phyloP scores from a whole-genome alignment of 306 rosid genomes.

The Pueraria montana region DNA sequence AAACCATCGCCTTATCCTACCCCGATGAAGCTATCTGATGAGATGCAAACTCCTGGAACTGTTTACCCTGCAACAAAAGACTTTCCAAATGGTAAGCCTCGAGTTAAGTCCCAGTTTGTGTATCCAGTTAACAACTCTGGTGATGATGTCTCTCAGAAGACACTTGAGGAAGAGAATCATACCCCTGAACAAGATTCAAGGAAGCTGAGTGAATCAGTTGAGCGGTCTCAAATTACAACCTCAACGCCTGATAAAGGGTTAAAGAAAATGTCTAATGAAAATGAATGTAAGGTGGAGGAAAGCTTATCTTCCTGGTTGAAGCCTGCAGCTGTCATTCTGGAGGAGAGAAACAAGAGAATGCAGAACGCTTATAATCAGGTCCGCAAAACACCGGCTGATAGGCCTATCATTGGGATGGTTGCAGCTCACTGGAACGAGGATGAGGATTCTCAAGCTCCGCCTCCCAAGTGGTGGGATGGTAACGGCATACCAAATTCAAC shows the following conservation, averaged over 20 bases:
- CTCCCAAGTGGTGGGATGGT: conserved; percentile 92
- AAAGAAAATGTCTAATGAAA: conserved; percentile 54
- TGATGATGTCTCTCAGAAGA: conserved; percentile 54
- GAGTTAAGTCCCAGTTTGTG: conserved; percentile 70
- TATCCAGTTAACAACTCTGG: conserved; percentile 58
- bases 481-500: conserved; percentile 97
- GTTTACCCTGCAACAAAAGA: conserved; percentile 60
- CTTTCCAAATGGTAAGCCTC: conserved; percentile 59
- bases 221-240: conserved; percentile 53
- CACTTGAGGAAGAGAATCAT: conserved; percentile 58
- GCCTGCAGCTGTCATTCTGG: conserved; percentile 61
- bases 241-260: conserved; percentile 52
- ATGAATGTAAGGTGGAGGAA: conserved; percentile 64
- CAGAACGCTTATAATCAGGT: conserved; percentile 45
- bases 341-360: conserved; percentile 56
- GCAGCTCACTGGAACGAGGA: conserved; percentile 91
- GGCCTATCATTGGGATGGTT: conserved; percentile 92
- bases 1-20: conserved; percentile 74
- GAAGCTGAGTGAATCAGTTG: conserved; percentile 56
- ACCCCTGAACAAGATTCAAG: conserved; percentile 52
- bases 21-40: conserved; percentile 76
- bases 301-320: conserved; percentile 84
- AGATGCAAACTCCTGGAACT: conserved; percentile 90
- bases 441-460: conserved; percentile 62
- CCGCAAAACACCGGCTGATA: conserved; percentile 71